Base-by-base conservation (phyloP, 768 basidiomycete species). In the Thelephora aurantiotincta region DNA sequence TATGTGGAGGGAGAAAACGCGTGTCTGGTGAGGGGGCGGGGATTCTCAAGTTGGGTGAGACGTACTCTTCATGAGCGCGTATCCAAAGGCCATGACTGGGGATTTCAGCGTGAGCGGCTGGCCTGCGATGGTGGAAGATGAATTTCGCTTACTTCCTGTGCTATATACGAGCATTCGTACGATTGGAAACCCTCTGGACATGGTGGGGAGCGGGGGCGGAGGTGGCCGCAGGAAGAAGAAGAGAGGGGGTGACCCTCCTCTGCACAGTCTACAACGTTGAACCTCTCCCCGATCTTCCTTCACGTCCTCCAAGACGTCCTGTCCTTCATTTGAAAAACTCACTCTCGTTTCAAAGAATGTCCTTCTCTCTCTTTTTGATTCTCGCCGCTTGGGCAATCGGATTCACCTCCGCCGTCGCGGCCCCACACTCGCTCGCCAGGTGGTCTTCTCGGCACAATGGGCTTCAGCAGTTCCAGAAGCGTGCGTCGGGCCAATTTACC, bases 81-180 rank as follows among this genome's bases (percentile, higher is more conserved):
- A 65, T 16, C 64, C 63, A 30, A 58, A n/a, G n/a, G 59, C 58
- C 35, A 65, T 59, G 46, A 65, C 64, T 65, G 41, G 23, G 9
- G 26, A 48, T 41, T 30, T 16, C 38, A 47, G 11, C 42, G 33
- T 48, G 26, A 43, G 41, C 18, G 36, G 22, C 20, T 20, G 41
- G n/a, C 38, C 26, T 44, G 38, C 30, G n/a, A 37, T n/a, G 33
- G 22, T 36, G 3, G 22, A 16, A 34, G 38, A 23, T n/a, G 35
- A 23, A 48, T 23, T 19, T 9, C 13, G 50, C 63, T 48, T 53
- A 65, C 63, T 51, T 51, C 61, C 63, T 11, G 53, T 51, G 23
- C 51, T 57, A 11, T 51, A 52, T 11, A 60, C 36, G 26, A 59
- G 53, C 46, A 64, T 44, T 16, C 48, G 55, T 22, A 58, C 33